Base-by-base conservation (phyloP, 78 protist genomes). In the Emiliania huxleyi region DNA sequence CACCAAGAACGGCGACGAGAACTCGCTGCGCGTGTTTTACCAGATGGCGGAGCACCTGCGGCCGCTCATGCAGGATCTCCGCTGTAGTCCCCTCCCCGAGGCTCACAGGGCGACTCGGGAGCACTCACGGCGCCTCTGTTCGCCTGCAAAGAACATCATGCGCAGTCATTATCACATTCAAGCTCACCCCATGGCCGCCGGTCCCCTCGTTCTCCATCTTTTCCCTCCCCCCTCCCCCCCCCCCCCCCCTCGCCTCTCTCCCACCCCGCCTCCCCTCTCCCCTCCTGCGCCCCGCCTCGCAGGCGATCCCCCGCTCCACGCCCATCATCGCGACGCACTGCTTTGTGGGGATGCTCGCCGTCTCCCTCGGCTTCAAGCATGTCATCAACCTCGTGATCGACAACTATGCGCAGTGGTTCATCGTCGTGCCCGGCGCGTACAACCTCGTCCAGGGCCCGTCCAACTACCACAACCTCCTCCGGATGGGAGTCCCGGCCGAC, bases 301-400 rank as follows among this genome's bases (percentile, higher is more conserved):
- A 48, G 37, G 84, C 43, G 38, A 19, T 90, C 33, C 55, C 49
- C 15, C 19, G 35, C 37, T 84, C 69, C 44, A 90, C 56, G 26
- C 92, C 92, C 33, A 90, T 90, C 92, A 90, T 90, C 81, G 55
- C 92, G 18, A 69, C 92, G 45, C 92, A 90, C 84, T 90, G 48
- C n/a, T 21, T 90, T 45, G 92, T 90, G 42, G 92, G 92, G 25
- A 23, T 56, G 26, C 3, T 37, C 42, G 92, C 92, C 35, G 85
- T 90, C 33, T 62, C 92, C 0, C 37, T 37, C 84, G 92, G 92
- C 35, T 45, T 83, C 5, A 44, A 5, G 21, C 2, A 90, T 0
- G 92, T 90, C 29, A 44, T 90, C 92, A 90, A 90, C 42, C 92
- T 90, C n/a, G 92, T 90, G 46, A 90, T 90, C 84, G 92, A 90